A percentile compares a stretch with the other conserved stretches of the same genome.
phyloP scores from a whole-genome alignment of 495 filamentous ascomycete species.

The Mytilinidion resinicola region DNA sequence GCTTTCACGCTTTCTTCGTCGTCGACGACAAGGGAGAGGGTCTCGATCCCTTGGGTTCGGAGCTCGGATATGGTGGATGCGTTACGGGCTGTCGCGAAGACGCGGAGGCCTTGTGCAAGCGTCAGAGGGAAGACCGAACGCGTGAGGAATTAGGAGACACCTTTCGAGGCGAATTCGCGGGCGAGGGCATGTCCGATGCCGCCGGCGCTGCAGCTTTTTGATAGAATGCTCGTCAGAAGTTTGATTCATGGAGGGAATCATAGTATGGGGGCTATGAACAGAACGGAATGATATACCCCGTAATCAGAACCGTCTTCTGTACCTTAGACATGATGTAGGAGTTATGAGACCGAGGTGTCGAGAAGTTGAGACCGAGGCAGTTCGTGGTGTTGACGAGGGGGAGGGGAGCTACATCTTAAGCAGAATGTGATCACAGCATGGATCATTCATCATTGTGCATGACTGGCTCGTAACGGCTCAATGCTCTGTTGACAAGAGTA shows the following conservation, averaged over 20 bases:
- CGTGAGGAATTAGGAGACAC: constrained; percentile 8
- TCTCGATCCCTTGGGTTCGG: constrained; percentile 45
- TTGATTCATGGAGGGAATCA: no score
- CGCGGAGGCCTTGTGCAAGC: constrained; percentile 36
- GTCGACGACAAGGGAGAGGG: constrained; percentile 49
- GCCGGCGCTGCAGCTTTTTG: constrained; percentile 46
- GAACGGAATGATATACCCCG: constrained; percentile 13
- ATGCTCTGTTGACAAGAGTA: no score
- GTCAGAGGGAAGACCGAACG: background rate
- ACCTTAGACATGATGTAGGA: constrained; percentile 4
- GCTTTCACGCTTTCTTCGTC: constrained; percentile 41
- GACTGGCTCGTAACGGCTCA: no score
- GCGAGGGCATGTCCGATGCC: constrained; percentile 56
- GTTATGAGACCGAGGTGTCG: background rate
- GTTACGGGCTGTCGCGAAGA: constrained; percentile 54
- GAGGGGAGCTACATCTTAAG: background rate
- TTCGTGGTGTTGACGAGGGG: background rate
- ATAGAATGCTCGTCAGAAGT: constrained; percentile 3
- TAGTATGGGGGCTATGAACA: background rate
- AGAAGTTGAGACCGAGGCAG: background rate
- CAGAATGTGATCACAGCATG: no score
- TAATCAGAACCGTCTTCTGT: constrained; percentile 20
- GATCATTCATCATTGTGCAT: no score
- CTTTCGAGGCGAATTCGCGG: constrained; percentile 48
- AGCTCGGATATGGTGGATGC: constrained; percentile 44